These are phyloP conservation scores for Fusarium sp. DNA, from an alignment of 2,329 filamentous ascomycete species.

Conservation along the genomic window DNA sequence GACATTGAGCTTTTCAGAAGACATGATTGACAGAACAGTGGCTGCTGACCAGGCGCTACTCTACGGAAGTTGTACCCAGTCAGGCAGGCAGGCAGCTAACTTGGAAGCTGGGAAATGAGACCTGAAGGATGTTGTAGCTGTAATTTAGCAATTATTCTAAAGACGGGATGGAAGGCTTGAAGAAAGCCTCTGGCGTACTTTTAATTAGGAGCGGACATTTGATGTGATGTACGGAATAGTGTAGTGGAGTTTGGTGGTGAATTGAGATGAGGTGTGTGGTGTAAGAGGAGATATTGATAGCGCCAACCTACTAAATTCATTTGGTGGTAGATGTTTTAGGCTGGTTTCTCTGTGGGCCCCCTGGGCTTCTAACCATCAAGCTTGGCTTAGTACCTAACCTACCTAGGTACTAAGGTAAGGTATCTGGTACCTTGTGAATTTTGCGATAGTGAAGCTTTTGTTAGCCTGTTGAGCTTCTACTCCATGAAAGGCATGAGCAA, in stretches of 20 bases:
- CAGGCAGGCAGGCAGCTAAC: constrained; percentile 4
- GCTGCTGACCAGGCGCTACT: neutral
- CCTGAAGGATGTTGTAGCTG: neutral
- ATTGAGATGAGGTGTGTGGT: neutral
- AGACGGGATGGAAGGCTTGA: constrained; percentile 3
- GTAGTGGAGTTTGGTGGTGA: neutral
- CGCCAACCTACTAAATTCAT: constrained; percentile 18
- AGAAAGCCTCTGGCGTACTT: constrained; percentile 7
- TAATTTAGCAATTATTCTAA: constrained; percentile 15
- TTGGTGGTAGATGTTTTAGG: constrained; percentile 27
- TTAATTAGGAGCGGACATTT: constrained; percentile 26
- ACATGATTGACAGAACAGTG: constrained; percentile 46
- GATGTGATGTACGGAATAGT: constrained; percentile 11
- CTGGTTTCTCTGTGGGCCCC: constrained; percentile 14
- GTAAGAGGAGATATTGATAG: constrained; percentile 22
- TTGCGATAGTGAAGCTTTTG: neutral
- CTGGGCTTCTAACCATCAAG: constrained; percentile 4
- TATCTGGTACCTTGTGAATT: neutral
- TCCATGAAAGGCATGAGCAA: neutral
- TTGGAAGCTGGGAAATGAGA: constrained; percentile 12
- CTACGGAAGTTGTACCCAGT: neutral
- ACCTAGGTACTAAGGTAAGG: neutral
- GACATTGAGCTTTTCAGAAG: constrained; percentile 69
- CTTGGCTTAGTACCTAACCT: neutral
- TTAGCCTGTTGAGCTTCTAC: neutral